Percentiles rank a stretch among this genome's conserved stretches.
Conservation (phyloP, 176 grass and related monocot species). For the Saccharum spontaneum region DNA sequence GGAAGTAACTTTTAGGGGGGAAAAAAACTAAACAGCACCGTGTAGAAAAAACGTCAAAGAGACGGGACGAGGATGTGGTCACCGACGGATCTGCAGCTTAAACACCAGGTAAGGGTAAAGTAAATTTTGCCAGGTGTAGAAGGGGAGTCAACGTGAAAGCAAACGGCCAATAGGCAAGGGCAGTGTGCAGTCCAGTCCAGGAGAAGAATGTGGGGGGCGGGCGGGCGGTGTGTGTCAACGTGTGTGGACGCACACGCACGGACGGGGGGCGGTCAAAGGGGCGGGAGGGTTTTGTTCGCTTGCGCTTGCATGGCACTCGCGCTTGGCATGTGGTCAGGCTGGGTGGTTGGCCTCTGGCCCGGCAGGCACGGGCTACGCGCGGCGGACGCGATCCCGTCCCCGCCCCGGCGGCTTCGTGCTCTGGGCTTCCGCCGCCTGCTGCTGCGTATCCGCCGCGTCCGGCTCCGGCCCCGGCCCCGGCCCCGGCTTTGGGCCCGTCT, state of each 20-base stretch:
- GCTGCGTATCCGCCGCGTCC: background rate
- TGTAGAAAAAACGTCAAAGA: background rate
- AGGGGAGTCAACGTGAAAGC: conserved; percentile 37
- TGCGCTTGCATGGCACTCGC: background rate
- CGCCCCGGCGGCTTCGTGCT: conserved; percentile 21
- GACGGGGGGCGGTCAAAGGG: conserved; percentile 7
- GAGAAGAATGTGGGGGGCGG: background rate
- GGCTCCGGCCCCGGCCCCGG: background rate
- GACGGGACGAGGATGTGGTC: background rate
- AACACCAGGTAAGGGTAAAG: background rate
- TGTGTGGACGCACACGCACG: conserved; percentile 8
- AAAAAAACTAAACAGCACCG: background rate
- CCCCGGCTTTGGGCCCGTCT: background rate
- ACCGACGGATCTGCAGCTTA: background rate
- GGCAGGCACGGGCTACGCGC: background rate
- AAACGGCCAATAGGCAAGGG: background rate
- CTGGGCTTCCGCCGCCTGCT: conserved; percentile 12
- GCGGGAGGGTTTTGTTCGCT: background rate
- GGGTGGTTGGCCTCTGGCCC: background rate
- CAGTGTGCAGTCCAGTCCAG: background rate
- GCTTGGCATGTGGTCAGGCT: background rate
- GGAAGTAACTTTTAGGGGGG: too few relatives aligned
- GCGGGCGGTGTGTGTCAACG: background rate
- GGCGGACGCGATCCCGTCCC: background rate
- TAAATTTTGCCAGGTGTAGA: background rate